Percentiles rank a stretch among this genome's conserved stretches.
Conservation (phyloP, 257 asterid genomes). For the Cynanchum wilfordii region DNA sequence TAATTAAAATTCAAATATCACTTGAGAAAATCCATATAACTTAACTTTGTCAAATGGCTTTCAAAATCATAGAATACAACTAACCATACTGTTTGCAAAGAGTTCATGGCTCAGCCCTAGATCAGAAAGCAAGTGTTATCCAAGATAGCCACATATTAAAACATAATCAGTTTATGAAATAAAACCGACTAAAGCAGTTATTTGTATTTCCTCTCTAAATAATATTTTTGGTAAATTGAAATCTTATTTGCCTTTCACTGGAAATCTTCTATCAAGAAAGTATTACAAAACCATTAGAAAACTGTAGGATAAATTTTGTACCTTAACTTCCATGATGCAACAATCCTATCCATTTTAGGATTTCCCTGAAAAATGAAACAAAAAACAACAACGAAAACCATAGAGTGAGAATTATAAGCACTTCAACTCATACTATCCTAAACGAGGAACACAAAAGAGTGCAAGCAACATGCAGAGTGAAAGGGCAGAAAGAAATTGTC, state of each 20-base stretch:
- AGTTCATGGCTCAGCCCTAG: neutral
- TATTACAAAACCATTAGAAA: neutral
- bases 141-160: neutral
- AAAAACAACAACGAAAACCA: conserved; percentile 6
- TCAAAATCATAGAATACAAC: neutral
- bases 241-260: neutral
- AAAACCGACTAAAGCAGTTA: neutral
- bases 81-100: neutral
- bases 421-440: neutral
- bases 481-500: neutral
- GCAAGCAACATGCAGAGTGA: neutral
- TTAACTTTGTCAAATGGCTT: neutral
- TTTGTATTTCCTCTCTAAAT: neutral
- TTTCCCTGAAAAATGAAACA: conserved; percentile 41
- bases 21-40: neutral
- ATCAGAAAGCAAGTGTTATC: neutral
- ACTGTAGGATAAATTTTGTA: neutral
- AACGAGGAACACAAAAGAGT: neutral
- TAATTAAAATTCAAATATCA: neutral
- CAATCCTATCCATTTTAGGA: conserved; percentile 29
- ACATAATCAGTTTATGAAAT: neutral
- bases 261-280: neutral
- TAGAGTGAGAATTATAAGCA: neutral
- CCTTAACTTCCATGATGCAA: conserved; percentile 83
- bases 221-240: neutral